Evolutionary conservation across 2,329 filamentous ascomycete genomes (phyloP).

Genomic region (Cryphonectria naterciae): DNA sequence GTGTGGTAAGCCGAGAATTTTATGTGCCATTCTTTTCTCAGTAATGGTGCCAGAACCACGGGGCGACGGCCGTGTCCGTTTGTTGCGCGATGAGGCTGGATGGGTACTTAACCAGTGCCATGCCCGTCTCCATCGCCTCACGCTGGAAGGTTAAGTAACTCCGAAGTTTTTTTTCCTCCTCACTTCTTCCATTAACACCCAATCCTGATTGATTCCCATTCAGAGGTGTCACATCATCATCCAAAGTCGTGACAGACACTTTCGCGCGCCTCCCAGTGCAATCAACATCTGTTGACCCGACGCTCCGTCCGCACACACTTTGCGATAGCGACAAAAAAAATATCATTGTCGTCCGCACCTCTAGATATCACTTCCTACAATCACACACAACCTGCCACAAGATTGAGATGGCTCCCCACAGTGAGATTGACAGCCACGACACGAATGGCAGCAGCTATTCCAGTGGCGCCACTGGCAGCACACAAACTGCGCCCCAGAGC

Average conservation of each 20-base stretch:
- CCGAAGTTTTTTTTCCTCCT: constrained; percentile 5
- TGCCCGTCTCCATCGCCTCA: constrained; percentile 17
- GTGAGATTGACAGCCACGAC: constrained; percentile 28
- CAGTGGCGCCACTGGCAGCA: constrained; percentile 21
- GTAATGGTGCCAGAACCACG: constrained; percentile 13
- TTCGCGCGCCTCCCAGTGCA: neutral
- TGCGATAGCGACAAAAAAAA: constrained; percentile 3
- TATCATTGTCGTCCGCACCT: neutral
- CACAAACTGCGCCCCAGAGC: constrained; percentile 17
- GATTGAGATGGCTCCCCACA: constrained; percentile 28
- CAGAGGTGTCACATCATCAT: neutral
- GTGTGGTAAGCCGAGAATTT: constrained; percentile 6
- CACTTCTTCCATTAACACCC: constrained; percentile 9
- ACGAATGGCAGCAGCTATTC: constrained; percentile 24
- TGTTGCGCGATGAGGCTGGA: constrained; percentile 13
- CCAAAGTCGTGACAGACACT: neutral
- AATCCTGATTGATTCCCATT: constrained; percentile 3
- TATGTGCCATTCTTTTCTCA: constrained; percentile 1
- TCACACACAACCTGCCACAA: neutral
- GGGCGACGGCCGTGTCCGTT: constrained; percentile 15
- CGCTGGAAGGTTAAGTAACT: constrained; percentile 9
- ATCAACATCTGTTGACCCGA: neutral
- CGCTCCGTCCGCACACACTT: neutral
- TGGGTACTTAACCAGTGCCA: constrained; percentile 26
- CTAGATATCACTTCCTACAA: neutral